Conservation (phyloP, 495 filamentous ascomycete genomes). For the Chaetomium tenue region DNA sequence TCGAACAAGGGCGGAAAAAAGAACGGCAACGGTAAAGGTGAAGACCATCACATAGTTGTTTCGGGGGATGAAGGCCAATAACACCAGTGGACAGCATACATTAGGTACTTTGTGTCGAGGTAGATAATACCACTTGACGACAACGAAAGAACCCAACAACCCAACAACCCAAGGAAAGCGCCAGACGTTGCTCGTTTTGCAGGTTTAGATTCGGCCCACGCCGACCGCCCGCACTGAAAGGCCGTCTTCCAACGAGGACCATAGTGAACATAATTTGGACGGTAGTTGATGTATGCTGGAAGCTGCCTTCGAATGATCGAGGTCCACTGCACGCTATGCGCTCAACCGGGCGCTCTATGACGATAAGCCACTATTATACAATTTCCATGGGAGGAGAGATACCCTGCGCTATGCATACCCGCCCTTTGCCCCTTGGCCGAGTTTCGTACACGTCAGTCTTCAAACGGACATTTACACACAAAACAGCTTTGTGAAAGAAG, state of each 20-base stretch:
- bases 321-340: conserved; percentile 20
- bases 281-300: not conserved
- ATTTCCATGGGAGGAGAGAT: conserved; percentile 40
- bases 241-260: not conserved
- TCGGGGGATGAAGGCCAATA: no score
- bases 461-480: conserved; percentile 24
- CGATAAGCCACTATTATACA: conserved; percentile 37
- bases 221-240: not conserved
- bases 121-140: no score
- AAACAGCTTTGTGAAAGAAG: conserved; percentile 15
- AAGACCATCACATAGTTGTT: no score
- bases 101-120: no score
- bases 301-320: conserved; percentile 13
- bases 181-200: no score
- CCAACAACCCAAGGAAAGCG: no score
- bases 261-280: not conserved
- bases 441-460: conserved; percentile 32
- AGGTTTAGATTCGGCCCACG: no score
- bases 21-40: no score
- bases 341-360: conserved; percentile 33
- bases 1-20: not conserved
- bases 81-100: no score
- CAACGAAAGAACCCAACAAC: no score
- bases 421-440: conserved; percentile 14
- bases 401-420: conserved; percentile 39